These are phyloP conservation scores for Filobasidium uniguttulatum DNA, from an alignment of 1,284 basidiomycete genomes.

Conservation along the genomic window DNA sequence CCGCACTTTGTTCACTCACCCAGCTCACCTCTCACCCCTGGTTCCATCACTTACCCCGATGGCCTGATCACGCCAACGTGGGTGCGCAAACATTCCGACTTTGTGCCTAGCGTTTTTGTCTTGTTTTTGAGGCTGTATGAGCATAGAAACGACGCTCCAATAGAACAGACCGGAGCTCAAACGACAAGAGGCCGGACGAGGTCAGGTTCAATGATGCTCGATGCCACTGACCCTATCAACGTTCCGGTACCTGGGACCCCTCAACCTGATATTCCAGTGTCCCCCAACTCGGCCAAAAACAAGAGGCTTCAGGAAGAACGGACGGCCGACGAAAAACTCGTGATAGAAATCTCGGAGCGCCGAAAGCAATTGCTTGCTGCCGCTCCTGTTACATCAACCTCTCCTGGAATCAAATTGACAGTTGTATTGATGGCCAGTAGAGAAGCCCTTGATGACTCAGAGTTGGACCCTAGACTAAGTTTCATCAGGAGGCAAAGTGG, in stretches of 20 bases:
- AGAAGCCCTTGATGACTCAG: slow-evolving; percentile 65
- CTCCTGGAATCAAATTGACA: slow-evolving; percentile 68
- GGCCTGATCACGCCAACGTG: slow-evolving; percentile 93
- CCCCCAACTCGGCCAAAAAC: slow-evolving; percentile 17
- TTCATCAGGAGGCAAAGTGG: slow-evolving; percentile 73
- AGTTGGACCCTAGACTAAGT: slow-evolving; percentile 67
- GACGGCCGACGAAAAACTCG: slow-evolving; percentile 56
- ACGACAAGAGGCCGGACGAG: slow-evolving; percentile 14
- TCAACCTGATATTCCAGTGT: background rate
- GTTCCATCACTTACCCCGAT: slow-evolving; percentile 81
- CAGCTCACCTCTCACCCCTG: slow-evolving; percentile 71
- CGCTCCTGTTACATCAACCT: slow-evolving; percentile 55
- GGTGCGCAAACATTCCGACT: slow-evolving; percentile 85
- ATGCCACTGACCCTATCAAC: background rate
- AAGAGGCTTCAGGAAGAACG: slow-evolving; percentile 49
- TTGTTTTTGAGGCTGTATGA: slow-evolving; percentile 74
- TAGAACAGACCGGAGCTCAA: slow-evolving; percentile 14
- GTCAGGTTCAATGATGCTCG: slow-evolving; percentile 5
- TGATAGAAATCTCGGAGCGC: slow-evolving; percentile 60
- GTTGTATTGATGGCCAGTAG: slow-evolving; percentile 84
- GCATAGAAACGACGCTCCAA: slow-evolving; percentile 14
- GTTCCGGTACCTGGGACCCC: background rate
- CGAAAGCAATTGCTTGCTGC: slow-evolving; percentile 63
- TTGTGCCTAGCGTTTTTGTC: slow-evolving; percentile 84
- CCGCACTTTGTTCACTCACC: slow-evolving; percentile 53